A percentile compares a stretch with the other conserved stretches of the same genome.
Evolutionary conservation across 441 rosid species (phyloP).

Genomic region (Populus hybrid): DNA sequence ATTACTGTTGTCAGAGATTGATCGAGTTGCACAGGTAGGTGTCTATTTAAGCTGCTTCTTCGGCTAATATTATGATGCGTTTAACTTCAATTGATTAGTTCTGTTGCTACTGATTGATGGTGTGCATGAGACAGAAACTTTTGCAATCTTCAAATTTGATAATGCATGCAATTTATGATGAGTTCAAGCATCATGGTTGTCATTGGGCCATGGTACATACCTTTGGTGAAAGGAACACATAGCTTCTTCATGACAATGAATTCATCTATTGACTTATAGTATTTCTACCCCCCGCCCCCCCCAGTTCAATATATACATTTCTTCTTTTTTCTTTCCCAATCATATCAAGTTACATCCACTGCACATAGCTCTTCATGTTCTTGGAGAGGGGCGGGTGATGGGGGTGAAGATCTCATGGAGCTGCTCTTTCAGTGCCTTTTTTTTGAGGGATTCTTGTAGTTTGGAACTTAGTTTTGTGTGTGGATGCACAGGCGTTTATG

Average conservation of each 20-base stretch:
- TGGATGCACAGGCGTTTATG: not conserved
- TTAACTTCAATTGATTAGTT: not conserved
- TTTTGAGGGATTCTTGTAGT: not conserved
- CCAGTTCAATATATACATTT: not conserved
- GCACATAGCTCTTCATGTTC: not conserved
- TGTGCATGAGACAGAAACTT: not conserved
- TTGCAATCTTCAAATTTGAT: not conserved
- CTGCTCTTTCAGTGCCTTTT: not conserved
- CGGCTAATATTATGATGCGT: not conserved
- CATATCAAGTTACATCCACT: not conserved
- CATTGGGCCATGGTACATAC: not conserved
- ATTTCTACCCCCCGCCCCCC: too few relatives aligned
- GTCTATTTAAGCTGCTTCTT: slow-evolving; percentile 6
- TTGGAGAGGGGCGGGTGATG: not conserved
- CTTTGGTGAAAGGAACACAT: not conserved
- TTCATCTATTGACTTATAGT: not conserved
- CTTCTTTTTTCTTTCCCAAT: not conserved
- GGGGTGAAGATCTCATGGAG: not conserved
- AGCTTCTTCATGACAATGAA: not conserved
- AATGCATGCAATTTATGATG: not conserved
- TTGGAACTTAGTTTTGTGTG: not conserved
- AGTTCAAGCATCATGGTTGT: not conserved
- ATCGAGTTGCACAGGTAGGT: slow-evolving; percentile 93
- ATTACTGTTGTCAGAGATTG: slow-evolving; percentile 72
- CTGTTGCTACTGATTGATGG: slow-evolving; percentile 9